Evolutionary conservation across 768 basidiomycete species (phyloP).

Genomic region (Suillus fuscotomentosus): DNA sequence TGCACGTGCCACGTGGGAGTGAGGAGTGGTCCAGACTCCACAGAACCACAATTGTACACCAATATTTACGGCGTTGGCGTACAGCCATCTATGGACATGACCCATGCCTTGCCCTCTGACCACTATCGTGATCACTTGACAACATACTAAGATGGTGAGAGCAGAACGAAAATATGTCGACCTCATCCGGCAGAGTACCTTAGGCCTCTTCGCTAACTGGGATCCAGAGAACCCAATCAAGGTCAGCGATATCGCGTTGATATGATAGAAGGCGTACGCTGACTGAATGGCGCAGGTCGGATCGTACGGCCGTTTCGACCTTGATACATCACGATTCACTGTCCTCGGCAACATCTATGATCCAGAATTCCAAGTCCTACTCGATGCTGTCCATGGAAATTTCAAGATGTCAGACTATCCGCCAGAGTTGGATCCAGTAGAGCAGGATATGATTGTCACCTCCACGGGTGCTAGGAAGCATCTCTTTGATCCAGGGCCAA

Average conservation of each 20-base stretch:
- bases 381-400: constrained; percentile 7
- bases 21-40: neutral
- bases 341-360: constrained; percentile 34
- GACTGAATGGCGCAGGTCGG: constrained; percentile 27
- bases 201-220: constrained; percentile 36
- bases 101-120: neutral
- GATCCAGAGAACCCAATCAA: constrained; percentile 32
- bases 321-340: constrained; percentile 26
- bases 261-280: neutral
- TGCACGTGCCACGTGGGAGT: neutral
- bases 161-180: constrained; percentile 32
- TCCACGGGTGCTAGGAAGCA: constrained; percentile 20
- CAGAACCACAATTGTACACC: neutral
- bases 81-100: neutral
- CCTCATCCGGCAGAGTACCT: constrained; percentile 25
- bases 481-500: constrained; percentile 10
- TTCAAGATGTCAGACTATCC: constrained; percentile 16
- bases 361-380: constrained; percentile 14
- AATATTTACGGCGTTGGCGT: neutral
- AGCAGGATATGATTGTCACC: constrained; percentile 22
- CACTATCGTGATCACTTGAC: neutral
- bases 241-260: constrained; percentile 16
- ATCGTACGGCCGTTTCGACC: constrained; percentile 31
- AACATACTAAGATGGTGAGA: neutral
- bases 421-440: constrained; percentile 14